A percentile compares a stretch with the other conserved stretches of the same genome.
Evolutionary conservation across 108 stramenopile species (phyloP).

Genomic region (Chaetoceros muelleri): DNA sequence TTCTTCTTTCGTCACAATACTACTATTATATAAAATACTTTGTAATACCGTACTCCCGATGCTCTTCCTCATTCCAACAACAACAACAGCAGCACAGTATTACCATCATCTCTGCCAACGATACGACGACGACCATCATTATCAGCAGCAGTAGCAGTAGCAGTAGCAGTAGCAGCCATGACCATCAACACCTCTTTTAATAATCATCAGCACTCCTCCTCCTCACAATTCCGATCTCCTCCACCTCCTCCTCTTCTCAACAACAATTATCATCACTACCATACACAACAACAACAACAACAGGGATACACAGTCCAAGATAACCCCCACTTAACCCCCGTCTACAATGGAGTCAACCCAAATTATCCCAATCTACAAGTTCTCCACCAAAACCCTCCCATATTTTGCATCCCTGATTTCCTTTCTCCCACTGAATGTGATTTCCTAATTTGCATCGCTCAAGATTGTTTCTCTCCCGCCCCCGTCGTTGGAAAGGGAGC

Average conservation of each 20-base stretch:
- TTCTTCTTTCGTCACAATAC: too few relatives aligned
- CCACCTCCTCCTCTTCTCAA: not conserved
- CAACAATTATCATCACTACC: not conserved
- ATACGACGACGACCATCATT: not conserved
- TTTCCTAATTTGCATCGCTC: constrained; percentile 52
- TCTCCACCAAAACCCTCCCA: constrained; percentile 54
- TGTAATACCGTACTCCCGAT: too few relatives aligned
- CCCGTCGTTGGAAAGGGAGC: constrained; percentile 77
- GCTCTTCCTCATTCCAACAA: too few relatives aligned
- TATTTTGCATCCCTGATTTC: constrained; percentile 69
- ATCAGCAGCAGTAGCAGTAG: not conserved
- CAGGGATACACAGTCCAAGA: constrained; percentile 47
- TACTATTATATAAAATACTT: too few relatives aligned
- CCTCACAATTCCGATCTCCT: not conserved
- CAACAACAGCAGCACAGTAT: too few relatives aligned
- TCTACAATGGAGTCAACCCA: constrained; percentile 83
- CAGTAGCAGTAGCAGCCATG: not conserved
- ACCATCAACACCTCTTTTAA: not conserved
- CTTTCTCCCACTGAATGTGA: constrained; percentile 70
- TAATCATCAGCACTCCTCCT: not conserved
- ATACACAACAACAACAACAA: not conserved
- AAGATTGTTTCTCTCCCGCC: constrained; percentile 62
- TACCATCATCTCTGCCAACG: not conserved
- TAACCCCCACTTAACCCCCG: constrained; percentile 47
- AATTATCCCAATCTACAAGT: constrained; percentile 58